Percentiles rank a stretch among this genome's conserved stretches.
Evolutionary conservation across 1,139 yeast genomes (phyloP).

Genomic region (Lodderomyces orthopsilosis): DNA sequence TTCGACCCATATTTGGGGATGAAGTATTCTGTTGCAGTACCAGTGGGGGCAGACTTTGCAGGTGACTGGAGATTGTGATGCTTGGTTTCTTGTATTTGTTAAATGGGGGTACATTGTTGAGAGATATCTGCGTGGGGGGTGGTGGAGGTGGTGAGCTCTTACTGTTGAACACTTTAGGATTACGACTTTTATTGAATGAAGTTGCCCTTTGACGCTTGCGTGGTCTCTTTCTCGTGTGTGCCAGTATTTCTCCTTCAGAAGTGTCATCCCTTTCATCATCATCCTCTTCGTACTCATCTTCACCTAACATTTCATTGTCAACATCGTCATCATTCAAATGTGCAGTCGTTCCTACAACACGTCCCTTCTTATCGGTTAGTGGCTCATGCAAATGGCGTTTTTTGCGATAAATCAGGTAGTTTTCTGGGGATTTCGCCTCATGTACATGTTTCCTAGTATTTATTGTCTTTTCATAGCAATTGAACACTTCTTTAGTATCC

Average conservation of each 20-base stretch:
- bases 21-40: not conserved
- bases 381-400: constrained; percentile 24
- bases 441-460: constrained; percentile 33
- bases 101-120: constrained; percentile 30
- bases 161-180: constrained; percentile 13
- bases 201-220: constrained; percentile 23
- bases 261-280: constrained; percentile 29
- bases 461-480: constrained; percentile 41
- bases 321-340: constrained; percentile 8
- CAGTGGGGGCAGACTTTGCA: not conserved
- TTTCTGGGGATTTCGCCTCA: constrained; percentile 60
- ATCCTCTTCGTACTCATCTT: constrained; percentile 19
- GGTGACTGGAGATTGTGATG: not conserved
- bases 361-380: constrained; percentile 14
- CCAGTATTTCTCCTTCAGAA: constrained; percentile 17
- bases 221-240: not conserved
- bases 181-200: constrained; percentile 2
- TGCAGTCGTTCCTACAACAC: constrained; percentile 11
- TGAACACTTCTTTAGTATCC: constrained; percentile 59
- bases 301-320: constrained; percentile 13
- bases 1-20: constrained; percentile 1
- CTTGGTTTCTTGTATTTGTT: constrained; percentile 13
- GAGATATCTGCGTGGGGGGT: constrained; percentile 28
- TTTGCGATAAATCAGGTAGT: constrained; percentile 49
- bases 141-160: constrained; percentile 15